These are phyloP conservation scores for Verticillium dahliae DNA, from an alignment of 2,329 filamentous ascomycete genomes.

Conservation along the genomic window DNA sequence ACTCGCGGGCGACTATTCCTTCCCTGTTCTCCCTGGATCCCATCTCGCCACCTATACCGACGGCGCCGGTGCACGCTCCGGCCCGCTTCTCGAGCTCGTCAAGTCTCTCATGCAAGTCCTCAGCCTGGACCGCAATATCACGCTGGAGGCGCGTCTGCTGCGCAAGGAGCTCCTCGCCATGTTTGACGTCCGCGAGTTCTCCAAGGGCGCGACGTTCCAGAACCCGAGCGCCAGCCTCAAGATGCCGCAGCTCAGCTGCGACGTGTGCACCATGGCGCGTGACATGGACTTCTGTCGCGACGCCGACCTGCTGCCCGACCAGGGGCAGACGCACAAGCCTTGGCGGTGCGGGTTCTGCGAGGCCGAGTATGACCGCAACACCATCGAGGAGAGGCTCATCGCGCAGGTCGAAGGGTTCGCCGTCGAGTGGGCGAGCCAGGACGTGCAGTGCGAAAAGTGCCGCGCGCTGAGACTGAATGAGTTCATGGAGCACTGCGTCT, in stretches of 20 bases:
- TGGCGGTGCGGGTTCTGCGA: conserved; percentile 78
- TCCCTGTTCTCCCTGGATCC: conserved; percentile 72
- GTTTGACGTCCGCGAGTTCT: conserved; percentile 94
- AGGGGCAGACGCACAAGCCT: conserved; percentile 27
- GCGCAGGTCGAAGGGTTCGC: conserved; percentile 67
- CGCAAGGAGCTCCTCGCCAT: conserved; percentile 83
- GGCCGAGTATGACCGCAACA: conserved; percentile 68
- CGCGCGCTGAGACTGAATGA: conserved; percentile 78
- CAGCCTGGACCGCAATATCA: conserved; percentile 83
- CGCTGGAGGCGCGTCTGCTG: conserved; percentile 78
- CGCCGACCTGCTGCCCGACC: conserved; percentile 63
- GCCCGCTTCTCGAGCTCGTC: conserved; percentile 82
- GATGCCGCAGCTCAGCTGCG: conserved; percentile 73
- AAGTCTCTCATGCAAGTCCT: conserved; percentile 92
- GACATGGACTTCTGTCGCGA: conserved; percentile 93
- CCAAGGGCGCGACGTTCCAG: conserved; percentile 74
- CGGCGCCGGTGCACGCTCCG: conserved; percentile 30
- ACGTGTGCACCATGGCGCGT: conserved; percentile 81
- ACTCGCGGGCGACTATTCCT: conserved; percentile 77
- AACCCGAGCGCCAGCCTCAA: conserved; percentile 76
- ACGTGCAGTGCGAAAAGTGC: conserved; percentile 71
- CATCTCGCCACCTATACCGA: conserved; percentile 43
- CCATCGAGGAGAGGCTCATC: conserved; percentile 78
- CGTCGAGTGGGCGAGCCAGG: conserved; percentile 81
- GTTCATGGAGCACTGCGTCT: conserved; percentile 94